A percentile compares a stretch with the other conserved stretches of the same genome.
Evolutionary conservation across 2,329 filamentous ascomycete genomes (phyloP).

Genomic region (Colletotrichum siamense): DNA sequence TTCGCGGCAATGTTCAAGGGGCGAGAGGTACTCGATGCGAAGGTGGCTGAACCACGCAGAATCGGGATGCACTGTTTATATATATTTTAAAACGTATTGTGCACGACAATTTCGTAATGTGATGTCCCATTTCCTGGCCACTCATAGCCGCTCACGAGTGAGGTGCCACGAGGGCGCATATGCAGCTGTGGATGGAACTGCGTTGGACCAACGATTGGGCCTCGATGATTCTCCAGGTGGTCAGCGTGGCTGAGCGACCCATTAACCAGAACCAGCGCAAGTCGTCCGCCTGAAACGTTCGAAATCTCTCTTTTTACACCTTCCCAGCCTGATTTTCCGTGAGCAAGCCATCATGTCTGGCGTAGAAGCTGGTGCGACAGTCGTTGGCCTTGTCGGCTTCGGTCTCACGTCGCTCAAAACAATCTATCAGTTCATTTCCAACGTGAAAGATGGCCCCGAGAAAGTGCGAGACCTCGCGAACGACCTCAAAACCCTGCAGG

Average conservation of each 20-base stretch:
- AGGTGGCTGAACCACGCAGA: not conserved
- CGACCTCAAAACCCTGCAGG: not conserved
- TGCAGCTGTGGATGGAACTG: not conserved
- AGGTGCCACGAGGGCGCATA: not conserved
- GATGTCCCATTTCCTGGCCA: not conserved
- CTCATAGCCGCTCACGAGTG: not conserved
- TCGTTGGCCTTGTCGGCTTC: not conserved
- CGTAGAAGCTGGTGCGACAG: not conserved
- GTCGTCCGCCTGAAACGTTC: accelerated
- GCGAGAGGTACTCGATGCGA: not conserved
- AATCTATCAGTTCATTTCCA: not conserved
- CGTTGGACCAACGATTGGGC: not conserved
- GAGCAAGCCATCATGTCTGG: not conserved
- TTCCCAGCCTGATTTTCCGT: not conserved
- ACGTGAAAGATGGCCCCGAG: not conserved
- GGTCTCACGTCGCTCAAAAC: not conserved
- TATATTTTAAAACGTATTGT: accelerated
- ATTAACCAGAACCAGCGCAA: accelerated
- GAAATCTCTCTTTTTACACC: not conserved
- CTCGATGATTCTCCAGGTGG: accelerated
- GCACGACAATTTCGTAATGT: not conserved
- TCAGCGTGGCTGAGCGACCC: not conserved
- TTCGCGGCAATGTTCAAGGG: not conserved
- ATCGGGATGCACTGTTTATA: accelerated
- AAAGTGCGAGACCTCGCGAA: not conserved